Base-by-base conservation (phyloP, 2,329 filamentous ascomycete species). In the Exophiala dermatitidis region DNA sequence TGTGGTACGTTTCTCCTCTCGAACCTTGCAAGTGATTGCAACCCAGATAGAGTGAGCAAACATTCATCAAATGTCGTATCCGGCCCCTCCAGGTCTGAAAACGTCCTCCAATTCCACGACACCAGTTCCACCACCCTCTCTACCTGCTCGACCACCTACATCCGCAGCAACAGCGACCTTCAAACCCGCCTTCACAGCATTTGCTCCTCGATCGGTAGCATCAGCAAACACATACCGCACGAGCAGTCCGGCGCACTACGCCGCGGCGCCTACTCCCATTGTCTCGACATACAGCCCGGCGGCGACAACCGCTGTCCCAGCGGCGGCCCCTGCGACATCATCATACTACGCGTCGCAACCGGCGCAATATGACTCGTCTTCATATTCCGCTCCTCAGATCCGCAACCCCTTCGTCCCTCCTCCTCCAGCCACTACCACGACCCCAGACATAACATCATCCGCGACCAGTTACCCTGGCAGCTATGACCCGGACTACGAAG, bases 401-500 rank as follows among this genome's bases (percentile, higher is more conserved):
- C 78, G 81, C 56, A 95, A 94, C 67, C 88, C 90, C 0, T 95
- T 95, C 66, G 61, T 60, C 12, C 55, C 62, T 5, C 45, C 84
- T 84, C 7, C 77, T 19, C 19, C 19, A 19, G 19, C 19, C 19
- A 19, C 19, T 19, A 19, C 19, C 19, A 19, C 19, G 19, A 19
- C 19, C 19, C 19, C 19, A 79, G 9, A 84, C 85, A 26, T 76
- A 75, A 56, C 71, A 74, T 65, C 67, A 56, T 66, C 64, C 62
- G 60, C 62, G 52, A 61, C 62, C 63, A 68, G 65, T 60, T 66
- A 79, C 44, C 66, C 65, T 51, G 64, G 57, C 37, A 66, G 62
- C 49, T 67, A 67, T 31, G 82, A 95, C 64, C 82, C 88, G 2
- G 89, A 95, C 62, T 85, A 88, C 74, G 89, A 93, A 53, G 89